These are phyloP conservation scores for Populus hybrid DNA, from an alignment of 441 rosid species.

Conservation along the genomic window DNA sequence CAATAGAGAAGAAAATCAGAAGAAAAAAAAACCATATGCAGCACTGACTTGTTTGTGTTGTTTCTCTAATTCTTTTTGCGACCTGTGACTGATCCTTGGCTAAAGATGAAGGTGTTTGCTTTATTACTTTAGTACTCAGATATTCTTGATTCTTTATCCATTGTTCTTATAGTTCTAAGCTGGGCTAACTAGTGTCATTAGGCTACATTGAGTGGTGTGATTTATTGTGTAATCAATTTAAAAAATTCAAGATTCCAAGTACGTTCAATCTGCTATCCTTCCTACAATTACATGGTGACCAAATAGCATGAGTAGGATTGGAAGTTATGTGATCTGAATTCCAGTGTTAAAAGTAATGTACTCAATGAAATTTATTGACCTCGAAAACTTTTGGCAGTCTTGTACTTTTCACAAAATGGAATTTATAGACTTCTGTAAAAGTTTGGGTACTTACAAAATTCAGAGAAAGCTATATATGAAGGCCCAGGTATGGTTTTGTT, in stretches of 20 bases:
- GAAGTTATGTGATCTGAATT: neutral
- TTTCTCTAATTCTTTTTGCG: neutral
- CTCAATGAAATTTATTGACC: neutral
- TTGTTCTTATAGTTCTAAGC: neutral
- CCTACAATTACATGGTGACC: neutral
- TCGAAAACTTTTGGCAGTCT: neutral
- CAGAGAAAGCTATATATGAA: neutral
- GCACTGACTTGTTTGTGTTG: neutral
- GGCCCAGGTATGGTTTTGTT: neutral
- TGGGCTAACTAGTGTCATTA: neutral
- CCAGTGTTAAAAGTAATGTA: neutral
- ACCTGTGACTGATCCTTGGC: neutral
- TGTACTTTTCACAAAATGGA: neutral
- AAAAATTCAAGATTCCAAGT: neutral
- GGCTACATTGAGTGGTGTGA: neutral
- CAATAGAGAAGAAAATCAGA: neutral
- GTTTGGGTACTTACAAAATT: neutral
- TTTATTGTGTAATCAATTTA: neutral
- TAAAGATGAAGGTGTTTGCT: neutral
- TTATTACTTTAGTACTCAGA: neutral
- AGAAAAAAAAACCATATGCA: neutral
- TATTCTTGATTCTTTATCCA: neutral
- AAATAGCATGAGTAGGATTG: neutral
- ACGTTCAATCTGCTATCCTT: neutral
- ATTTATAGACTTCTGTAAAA: neutral